Base-by-base conservation (phyloP, 192 early-diverging fungal genomes). In the Endogone sp. region DNA sequence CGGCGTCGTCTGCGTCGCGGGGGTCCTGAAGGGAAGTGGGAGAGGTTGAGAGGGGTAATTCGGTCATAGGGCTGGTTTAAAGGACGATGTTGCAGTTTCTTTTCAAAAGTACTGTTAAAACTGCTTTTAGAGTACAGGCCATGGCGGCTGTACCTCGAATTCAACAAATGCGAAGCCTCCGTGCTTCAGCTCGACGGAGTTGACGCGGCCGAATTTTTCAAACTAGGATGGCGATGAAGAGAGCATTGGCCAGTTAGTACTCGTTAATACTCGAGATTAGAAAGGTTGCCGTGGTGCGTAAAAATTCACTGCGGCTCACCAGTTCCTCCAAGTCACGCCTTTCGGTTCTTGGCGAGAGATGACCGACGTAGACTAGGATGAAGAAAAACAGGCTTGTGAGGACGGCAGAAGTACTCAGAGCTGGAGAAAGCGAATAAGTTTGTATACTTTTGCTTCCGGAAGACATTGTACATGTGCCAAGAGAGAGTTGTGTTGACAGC, bases 131-230 rank as follows among this genome's bases (percentile, higher is more conserved):
- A n/a, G n/a, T n/a, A n/a, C n/a, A n/a, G n/a, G n/a, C n/a, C n/a
- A n/a, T n/a, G n/a, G n/a, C n/a, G n/a, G n/a, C 22, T 49, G 63
- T 73, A 81, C 79, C 75, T 82, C 83, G 62, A 81, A 82, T 27
- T 85, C 83, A 54, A 82, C 81, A 75, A 85, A 85, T 3, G 81
- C 79, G 67, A 81, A 85, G 23, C 83, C 83, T 37, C 76, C 78
- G 16, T 79, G 83, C 66, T 85, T 85, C 30, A 85, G 62, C 63
- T 85, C 81, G 3, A 85, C 81, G 62, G 72, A 75, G 49, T 81
- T 30, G 6, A 85, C 68, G 44, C 79, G 82, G 11, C 83, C 83
- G 61, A 78, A 84, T 29, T 80, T 79, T 68, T 81, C 80, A 63
- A 84, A 84, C 82, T 84, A 65, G 29, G 29, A n/a, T 24, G 22